These are phyloP conservation scores for Mycena leptocephala DNA, from an alignment of 768 basidiomycete species.

Conservation along the genomic window DNA sequence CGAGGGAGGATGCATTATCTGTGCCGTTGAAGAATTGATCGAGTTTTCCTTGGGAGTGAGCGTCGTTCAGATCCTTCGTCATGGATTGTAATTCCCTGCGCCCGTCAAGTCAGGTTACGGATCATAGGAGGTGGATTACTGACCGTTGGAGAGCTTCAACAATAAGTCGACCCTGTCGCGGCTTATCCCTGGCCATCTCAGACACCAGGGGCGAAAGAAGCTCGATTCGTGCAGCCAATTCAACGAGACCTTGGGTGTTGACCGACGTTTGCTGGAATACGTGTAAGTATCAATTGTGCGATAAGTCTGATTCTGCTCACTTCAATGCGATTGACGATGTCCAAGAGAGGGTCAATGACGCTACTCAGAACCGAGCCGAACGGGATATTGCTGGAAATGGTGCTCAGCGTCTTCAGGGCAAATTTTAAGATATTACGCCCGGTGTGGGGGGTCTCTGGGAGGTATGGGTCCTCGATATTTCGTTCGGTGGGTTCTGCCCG, in stretches of 20 bases:
- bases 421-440: not conserved
- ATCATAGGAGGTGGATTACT: not conserved
- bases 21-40: not conserved
- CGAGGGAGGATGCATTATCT: not conserved
- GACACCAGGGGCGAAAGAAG: no score
- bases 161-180: not conserved
- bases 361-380: not conserved
- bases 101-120: not conserved
- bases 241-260: constrained; percentile 1
- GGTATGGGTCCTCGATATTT: no score
- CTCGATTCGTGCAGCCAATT: not conserved
- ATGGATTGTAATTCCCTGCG: no score
- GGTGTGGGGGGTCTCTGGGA: not conserved
- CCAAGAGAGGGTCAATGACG: constrained; percentile 19
- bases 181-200: no score
- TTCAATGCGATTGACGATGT: constrained; percentile 10
- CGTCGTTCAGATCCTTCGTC: no score
- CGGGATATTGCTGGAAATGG: not conserved
- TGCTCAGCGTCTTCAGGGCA: not conserved
- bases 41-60: no score
- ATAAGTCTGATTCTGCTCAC: not conserved
- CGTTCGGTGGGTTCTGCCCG: no score
- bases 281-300: not conserved
- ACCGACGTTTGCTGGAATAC: constrained; percentile 6
- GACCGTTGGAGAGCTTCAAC: not conserved